phyloP scores from a whole-genome alignment of 1,284 basidiomycete genomes.

The Marasmius oreades region DNA sequence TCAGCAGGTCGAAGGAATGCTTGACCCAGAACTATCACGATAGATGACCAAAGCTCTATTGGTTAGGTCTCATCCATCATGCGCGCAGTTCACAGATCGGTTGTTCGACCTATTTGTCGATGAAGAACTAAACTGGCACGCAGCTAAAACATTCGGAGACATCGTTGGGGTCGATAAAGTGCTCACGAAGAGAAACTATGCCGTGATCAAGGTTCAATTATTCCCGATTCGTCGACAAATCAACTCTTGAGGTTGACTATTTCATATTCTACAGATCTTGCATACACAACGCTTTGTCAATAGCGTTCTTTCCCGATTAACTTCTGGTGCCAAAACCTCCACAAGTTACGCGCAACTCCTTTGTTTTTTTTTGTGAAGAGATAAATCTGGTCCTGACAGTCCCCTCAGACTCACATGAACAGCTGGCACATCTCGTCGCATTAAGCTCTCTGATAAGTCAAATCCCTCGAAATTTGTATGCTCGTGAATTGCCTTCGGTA shows the following conservation, averaged over 20 bases:
- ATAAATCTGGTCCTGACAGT: neutral
- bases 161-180: conserved; percentile 57
- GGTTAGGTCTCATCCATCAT: conserved; percentile 63
- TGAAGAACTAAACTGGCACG: conserved; percentile 55
- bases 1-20: conserved; percentile 5
- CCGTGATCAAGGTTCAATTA: conserved; percentile 63
- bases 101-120: conserved; percentile 73
- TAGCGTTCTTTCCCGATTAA: conserved; percentile 70
- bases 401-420: conserved; percentile 40
- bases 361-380: neutral
- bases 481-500: conserved; percentile 65
- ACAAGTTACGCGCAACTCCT: conserved; percentile 36
- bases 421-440: conserved; percentile 79
- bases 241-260: conserved; percentile 2
- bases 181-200: conserved; percentile 75
- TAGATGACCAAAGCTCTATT: conserved; percentile 81
- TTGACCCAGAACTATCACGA: conserved; percentile 12
- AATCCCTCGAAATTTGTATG: conserved; percentile 75
- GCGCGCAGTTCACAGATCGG: conserved; percentile 54
- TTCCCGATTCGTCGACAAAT: neutral
- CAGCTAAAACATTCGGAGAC: conserved; percentile 70
- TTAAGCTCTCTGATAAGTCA: conserved; percentile 81
- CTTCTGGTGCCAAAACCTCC: conserved; percentile 53
- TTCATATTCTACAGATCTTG: conserved; percentile 50
- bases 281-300: conserved; percentile 85